These are phyloP conservation scores for Blepharisma japonicum DNA, from an alignment of 73 alveolate genomes.

Conservation along the genomic window DNA sequence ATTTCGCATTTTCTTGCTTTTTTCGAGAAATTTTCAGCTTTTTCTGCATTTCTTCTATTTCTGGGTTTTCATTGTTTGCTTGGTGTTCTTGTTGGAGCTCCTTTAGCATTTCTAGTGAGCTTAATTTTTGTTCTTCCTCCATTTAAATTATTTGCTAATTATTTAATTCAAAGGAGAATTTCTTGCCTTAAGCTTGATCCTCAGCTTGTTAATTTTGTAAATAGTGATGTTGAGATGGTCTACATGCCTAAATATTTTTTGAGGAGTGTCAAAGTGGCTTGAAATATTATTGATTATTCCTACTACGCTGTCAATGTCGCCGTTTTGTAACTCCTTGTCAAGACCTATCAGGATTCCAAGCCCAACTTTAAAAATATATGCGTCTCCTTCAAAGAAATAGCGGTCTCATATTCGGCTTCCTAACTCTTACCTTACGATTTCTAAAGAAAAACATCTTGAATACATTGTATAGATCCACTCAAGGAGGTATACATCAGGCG, in stretches of 20 bases:
- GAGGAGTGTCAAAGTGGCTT: background rate
- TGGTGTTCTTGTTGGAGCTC: constrained; percentile 12
- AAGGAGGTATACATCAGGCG: constrained; percentile 10
- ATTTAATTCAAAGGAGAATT: too few species aligned
- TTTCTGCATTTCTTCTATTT: background rate
- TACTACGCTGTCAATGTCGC: background rate
- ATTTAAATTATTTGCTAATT: too few species aligned
- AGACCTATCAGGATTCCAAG: constrained; percentile 5
- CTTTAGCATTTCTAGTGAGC: background rate
- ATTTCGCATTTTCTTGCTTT: background rate
- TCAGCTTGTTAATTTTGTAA: too few species aligned
- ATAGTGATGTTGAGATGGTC: too few species aligned
- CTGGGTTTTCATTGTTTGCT: background rate
- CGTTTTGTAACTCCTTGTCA: background rate
- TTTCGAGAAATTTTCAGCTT: background rate
- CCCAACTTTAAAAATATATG: constrained; percentile 21
- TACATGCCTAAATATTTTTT: too few species aligned
- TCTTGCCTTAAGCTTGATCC: too few species aligned
- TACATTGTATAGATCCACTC: constrained; percentile 13
- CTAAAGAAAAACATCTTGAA: background rate
- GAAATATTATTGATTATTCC: background rate
- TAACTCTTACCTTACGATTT: background rate
- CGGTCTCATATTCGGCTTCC: background rate
- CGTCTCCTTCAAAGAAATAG: background rate
- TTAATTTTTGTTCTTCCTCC: background rate